Conservation (phyloP, 1,284 basidiomycete genomes). For the Trametes hirsuta region DNA sequence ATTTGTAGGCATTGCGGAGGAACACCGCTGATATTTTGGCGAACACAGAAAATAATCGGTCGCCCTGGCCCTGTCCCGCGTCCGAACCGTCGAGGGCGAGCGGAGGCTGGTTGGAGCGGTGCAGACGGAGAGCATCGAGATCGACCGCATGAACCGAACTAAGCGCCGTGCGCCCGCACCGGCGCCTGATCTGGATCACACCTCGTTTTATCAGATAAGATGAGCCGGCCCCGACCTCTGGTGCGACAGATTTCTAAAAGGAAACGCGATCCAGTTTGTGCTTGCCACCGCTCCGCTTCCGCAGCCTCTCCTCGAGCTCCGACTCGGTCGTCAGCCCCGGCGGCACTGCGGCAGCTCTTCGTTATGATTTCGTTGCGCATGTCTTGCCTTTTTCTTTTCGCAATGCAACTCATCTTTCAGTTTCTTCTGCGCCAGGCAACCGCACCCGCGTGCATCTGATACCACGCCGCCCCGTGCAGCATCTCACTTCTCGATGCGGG, state of each 20-base stretch:
- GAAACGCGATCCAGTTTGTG: slow-evolving; percentile 10
- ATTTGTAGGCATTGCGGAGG: slow-evolving; percentile 1
- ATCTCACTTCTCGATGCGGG: too few relatives aligned
- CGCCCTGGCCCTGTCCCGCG: too few relatives aligned
- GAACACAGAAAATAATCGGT: neutral
- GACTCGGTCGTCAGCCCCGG: neutral
- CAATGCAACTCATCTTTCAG: neutral
- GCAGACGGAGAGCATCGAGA: neutral
- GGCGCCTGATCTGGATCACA: slow-evolving; percentile 8
- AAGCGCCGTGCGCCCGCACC: neutral
- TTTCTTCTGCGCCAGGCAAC: neutral
- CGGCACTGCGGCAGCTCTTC: neutral
- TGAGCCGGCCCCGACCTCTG: neutral
- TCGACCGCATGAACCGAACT: slow-evolving; percentile 6
- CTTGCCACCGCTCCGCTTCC: neutral
- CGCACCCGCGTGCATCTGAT: neutral
- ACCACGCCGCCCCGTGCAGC: too few relatives aligned
- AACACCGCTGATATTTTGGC: neutral
- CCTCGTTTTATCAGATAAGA: slow-evolving; percentile 17
- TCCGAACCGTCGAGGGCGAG: neutral
- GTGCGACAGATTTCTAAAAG: slow-evolving; percentile 8
- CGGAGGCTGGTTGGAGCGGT: neutral
- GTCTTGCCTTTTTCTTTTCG: too few relatives aligned
- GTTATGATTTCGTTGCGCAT: neutral
- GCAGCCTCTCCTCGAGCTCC: neutral